phyloP scores from a whole-genome alignment of 441 rosid species.

The Viola pubescens region DNA sequence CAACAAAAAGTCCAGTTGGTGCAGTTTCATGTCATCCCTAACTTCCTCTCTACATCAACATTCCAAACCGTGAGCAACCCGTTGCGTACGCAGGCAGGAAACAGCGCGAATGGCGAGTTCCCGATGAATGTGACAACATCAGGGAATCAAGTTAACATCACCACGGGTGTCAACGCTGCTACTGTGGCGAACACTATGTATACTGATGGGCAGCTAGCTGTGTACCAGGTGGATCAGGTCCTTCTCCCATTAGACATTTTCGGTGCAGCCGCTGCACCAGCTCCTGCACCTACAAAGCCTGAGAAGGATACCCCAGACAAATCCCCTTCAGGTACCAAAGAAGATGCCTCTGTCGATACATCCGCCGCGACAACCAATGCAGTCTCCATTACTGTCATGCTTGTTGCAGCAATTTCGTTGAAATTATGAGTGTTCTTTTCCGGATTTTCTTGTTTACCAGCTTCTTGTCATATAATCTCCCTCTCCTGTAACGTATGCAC shows the following conservation, averaged over 20 bases:
- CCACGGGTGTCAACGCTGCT: constrained; percentile 68
- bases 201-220: constrained; percentile 46
- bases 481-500: neutral
- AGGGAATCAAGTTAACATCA: constrained; percentile 74
- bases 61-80: constrained; percentile 87
- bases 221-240: constrained; percentile 77
- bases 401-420: constrained; percentile 28
- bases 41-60: constrained; percentile 47
- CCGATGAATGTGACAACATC: constrained; percentile 67
- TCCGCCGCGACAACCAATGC: constrained; percentile 31
- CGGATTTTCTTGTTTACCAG: neutral
- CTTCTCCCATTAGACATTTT: constrained; percentile 62
- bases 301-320: constrained; percentile 43
- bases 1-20: constrained; percentile 68
- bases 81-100: constrained; percentile 76
- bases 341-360: constrained; percentile 29
- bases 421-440: constrained; percentile 27
- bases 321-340: constrained; percentile 42
- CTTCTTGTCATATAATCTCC: constrained; percentile 1
- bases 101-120: constrained; percentile 43
- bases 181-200: constrained; percentile 56
- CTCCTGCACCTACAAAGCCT: constrained; percentile 43
- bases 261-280: constrained; percentile 38
- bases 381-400: constrained; percentile 16
- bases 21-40: constrained; percentile 75